phyloP scores from a whole-genome alignment of 208 protist genomes.

The Phytomonas sp. region DNA sequence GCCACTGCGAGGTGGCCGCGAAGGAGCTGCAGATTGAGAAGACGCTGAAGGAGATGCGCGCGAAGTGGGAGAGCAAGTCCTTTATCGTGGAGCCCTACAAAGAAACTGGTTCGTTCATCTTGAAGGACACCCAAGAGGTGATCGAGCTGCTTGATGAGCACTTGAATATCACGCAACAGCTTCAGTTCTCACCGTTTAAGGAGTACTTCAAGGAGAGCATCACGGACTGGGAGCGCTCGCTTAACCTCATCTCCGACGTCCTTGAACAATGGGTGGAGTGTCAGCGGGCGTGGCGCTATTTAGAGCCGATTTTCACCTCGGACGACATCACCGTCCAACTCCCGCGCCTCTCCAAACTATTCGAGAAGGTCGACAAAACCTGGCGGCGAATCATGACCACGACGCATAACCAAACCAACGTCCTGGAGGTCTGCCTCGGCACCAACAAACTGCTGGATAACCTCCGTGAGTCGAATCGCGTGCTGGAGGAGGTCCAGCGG shows the following conservation, averaged over 20 bases:
- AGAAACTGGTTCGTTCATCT: slow-evolving; percentile 90
- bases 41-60: slow-evolving; percentile 93
- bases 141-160: slow-evolving; percentile 94
- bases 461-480: slow-evolving; percentile 90
- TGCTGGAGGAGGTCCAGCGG: slow-evolving; percentile 95
- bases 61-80: slow-evolving; percentile 89
- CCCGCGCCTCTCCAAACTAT: slow-evolving; percentile 90
- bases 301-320: slow-evolving; percentile 96
- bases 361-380: slow-evolving; percentile 93
- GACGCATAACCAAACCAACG: slow-evolving; percentile 80
- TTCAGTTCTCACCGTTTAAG: slow-evolving; percentile 95
- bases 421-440: slow-evolving; percentile 90
- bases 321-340: slow-evolving; percentile 95
- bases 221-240: slow-evolving; percentile 91
- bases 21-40: slow-evolving; percentile 96
- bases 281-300: slow-evolving; percentile 94
- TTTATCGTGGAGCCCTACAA: slow-evolving; percentile 92
- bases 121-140: slow-evolving; percentile 89
- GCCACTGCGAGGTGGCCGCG: slow-evolving; percentile 92
- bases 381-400: slow-evolving; percentile 92
- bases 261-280: slow-evolving; percentile 96
- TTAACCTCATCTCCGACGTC: slow-evolving; percentile 90
- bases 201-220: slow-evolving; percentile 92
- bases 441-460: slow-evolving; percentile 92
- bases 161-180: slow-evolving; percentile 93